Conservation (phyloP, 257 asterid genomes). For the Verbascum thapsus region DNA sequence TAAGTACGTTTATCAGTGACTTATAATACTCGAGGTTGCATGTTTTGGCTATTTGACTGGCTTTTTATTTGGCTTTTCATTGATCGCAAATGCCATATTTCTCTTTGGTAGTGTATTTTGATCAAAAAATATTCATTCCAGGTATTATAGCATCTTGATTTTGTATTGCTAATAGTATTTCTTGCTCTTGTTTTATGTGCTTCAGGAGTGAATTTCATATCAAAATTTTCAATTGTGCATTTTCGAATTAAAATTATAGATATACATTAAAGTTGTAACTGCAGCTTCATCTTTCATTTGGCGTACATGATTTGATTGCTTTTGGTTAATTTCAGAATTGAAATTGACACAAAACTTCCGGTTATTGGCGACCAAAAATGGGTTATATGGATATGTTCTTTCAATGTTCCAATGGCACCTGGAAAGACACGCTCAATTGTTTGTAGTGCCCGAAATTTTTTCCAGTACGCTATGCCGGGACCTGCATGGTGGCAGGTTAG, state of each 20-base stretch:
- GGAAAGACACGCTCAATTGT: slow-evolving; percentile 99
- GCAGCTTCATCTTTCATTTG: neutral
- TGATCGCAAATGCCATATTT: neutral
- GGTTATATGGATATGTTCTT: slow-evolving; percentile 98
- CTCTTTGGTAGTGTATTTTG: neutral
- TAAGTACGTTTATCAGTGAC: slow-evolving; percentile 60
- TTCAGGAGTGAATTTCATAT: too few species aligned
- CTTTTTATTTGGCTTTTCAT: neutral
- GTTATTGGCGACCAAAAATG: slow-evolving; percentile 87
- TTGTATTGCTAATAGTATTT: too few species aligned
- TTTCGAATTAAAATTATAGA: too few species aligned
- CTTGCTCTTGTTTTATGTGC: too few species aligned
- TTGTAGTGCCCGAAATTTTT: slow-evolving; percentile 94
- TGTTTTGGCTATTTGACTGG: neutral
- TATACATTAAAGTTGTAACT: neutral
- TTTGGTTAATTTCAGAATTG: slow-evolving; percentile 55
- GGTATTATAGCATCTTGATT: too few species aligned
- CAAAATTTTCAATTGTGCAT: too few species aligned
- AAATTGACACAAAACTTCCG: slow-evolving; percentile 92
- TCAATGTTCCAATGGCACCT: slow-evolving; percentile 98
- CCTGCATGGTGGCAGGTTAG: slow-evolving; percentile 98
- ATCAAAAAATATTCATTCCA: neutral
- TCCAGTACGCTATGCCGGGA: slow-evolving; percentile 93
- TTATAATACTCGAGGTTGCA: slow-evolving; percentile 5
- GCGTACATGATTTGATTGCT: neutral